Base-by-base conservation (phyloP, 2,329 filamentous ascomycete species). In the Alternaria postmessia region DNA sequence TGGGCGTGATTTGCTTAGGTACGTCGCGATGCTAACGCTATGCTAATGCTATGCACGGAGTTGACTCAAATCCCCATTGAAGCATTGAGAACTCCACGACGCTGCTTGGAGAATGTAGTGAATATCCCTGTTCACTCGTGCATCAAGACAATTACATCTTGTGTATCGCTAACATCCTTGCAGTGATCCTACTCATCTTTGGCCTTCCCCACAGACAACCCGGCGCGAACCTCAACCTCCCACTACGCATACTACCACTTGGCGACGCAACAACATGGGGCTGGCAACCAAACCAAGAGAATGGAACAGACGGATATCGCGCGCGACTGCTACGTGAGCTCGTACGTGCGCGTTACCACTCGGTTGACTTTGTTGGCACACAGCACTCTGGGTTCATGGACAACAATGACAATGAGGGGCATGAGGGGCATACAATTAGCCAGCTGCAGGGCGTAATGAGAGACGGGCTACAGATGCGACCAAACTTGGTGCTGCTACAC, bases 251-350 rank as follows among this genome's bases (percentile, higher is more conserved):
- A 48, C 67, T 72, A 14, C 70, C 67, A 5, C 68, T 72, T 28
- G 70, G 69, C 39, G 69, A 72, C 62, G 65, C 65, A 30, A 71
- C 72, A 57, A 73, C 71, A 51, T 73, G 54, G 51, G 81, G 81
- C 3, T 79, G 71, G 36, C 48, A 61, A 55, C 46, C 61, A 34
- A 8, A 69, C 69, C 20, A 42, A 20, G 8, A 60, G 8, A 39
- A 62, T 42, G 74, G 74, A 2, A 82, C 69, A 14, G 62, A 82
- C 61, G 79, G 80, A 7, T 83, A 81, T 57, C 77, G 80, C 28
- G 57, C 63, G 3, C 49, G 67, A 18, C 68, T 81, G 1, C 54
- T 66, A 30, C 55, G 64, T 20, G 38, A 64, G 9, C 72, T 80
- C 20, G 44, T 66, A 18, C 57, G 54, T 11, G 66, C 67, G 9